Evolutionary conservation across 805 yeast species (phyloP), one percentile per base, ranked within the genome.

Genomic region (Cephaloascus albidus): DNA sequence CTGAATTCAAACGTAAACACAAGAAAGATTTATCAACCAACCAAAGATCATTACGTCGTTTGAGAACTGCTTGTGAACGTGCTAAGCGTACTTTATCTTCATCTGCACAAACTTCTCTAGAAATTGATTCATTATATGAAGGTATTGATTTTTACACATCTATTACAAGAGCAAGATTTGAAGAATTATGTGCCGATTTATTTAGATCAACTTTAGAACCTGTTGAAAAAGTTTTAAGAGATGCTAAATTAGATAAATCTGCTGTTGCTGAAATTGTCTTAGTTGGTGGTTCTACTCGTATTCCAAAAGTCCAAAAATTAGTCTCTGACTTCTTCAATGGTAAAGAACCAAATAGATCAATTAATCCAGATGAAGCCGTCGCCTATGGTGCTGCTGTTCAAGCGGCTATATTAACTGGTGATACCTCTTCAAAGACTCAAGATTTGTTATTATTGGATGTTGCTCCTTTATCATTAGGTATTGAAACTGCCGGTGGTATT

Each of bases 271-370:
- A 66, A 58, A 70, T 66, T 50, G 72, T 66, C 55, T 59, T 66
- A 49, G 72, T 66, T 45, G 72, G 72, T 63, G 72, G 72, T 62
- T 66, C 72, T 49, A 66, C 72, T 62, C 66, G 72, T 65, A 65
- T 66, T 60, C 72, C 72, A 59, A 66, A 66, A 61, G 65, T 66
- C 56, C 72, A 66, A 54, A 66, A 66, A 57, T 64, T 66, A 57
- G 65, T 66, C 56, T 65, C 71, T 46, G 72, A 65, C 61, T 66
- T 65, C 66, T 66, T 66, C 49, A 70, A 66, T 44, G 72, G 72
- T 61, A 66, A 66, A 59, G 69, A 65, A 56, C 65, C 65, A 53
- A 70, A 66, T 57, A 66, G 64, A 58, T 65, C 70, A 41, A 66
- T 66, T 49, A 66, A 66, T 69, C 72, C 72, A 40, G 72, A 66